Percentiles rank a stretch among this genome's conserved stretches.
Conservation (phyloP, 768 basidiomycete genomes). For the Ephemerocybe angulata region DNA sequence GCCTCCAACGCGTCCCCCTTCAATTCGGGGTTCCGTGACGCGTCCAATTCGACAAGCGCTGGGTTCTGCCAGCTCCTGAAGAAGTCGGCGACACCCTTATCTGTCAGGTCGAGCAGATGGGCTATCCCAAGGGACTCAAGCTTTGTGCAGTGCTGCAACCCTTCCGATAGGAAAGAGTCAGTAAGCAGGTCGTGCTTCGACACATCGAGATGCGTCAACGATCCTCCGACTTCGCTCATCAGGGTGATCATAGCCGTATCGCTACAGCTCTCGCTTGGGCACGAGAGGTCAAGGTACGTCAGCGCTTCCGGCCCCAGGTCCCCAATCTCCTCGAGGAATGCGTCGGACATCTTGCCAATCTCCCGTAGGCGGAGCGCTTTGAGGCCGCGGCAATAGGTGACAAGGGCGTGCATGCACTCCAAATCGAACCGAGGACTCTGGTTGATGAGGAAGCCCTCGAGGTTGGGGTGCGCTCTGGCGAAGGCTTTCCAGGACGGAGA, state of each 20-base stretch:
- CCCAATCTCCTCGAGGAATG: conserved; percentile 54
- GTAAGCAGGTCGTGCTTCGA: conserved; percentile 64
- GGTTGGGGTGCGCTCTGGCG: conserved; percentile 56
- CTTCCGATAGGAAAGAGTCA: conserved; percentile 56
- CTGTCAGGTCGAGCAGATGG: conserved; percentile 59
- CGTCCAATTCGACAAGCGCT: conserved; percentile 49
- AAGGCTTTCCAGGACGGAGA: conserved; percentile 70
- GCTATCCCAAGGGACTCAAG: conserved; percentile 55
- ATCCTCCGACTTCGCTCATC: conserved; percentile 49
- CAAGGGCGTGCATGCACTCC: conserved; percentile 58
- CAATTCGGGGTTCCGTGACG: conserved; percentile 61
- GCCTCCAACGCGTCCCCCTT: conserved; percentile 52
- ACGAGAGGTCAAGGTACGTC: conserved; percentile 64
- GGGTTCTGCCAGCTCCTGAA: conserved; percentile 60
- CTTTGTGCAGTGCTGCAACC: conserved; percentile 47
- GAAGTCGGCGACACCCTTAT: conserved; percentile 64
- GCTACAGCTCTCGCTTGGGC: conserved; percentile 50
- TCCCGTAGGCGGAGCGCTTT: conserved; percentile 77
- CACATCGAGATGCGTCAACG: conserved; percentile 62
- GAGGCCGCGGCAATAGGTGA: conserved; percentile 48
- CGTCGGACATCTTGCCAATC: conserved; percentile 66
- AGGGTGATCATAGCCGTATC: conserved; percentile 56
- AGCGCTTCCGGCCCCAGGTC: conserved; percentile 36
- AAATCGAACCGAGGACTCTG: conserved; percentile 86
- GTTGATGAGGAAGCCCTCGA: conserved; percentile 74